A percentile compares a stretch with the other conserved stretches of the same genome.
Conservation (phyloP, 306 rosid genomes). For the Cicer judaicum region DNA sequence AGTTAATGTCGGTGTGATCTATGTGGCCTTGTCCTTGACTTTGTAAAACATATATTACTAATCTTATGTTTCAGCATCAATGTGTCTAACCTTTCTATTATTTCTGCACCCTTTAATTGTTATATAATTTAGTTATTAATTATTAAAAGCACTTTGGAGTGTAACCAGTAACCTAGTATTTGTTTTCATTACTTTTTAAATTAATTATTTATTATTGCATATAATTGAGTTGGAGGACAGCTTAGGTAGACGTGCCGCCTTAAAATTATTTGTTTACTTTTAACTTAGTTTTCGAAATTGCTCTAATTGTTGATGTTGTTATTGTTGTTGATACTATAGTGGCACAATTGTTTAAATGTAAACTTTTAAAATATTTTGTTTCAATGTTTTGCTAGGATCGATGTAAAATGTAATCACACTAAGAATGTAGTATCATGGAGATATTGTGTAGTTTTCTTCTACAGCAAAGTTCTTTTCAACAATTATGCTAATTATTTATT, state of each 20-base stretch:
- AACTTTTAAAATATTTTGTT: too few species aligned
- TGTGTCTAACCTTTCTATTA: conserved; percentile 51
- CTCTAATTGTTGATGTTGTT: too few species aligned
- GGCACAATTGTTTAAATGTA: too few species aligned
- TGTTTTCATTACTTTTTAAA: conserved; percentile 17
- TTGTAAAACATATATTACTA: conserved; percentile 52
- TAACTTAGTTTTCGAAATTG: too few species aligned
- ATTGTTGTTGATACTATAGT: too few species aligned
- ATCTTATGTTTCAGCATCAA: conserved; percentile 46
- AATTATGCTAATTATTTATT: too few species aligned
- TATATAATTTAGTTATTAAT: not conserved
- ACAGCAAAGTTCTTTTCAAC: too few species aligned
- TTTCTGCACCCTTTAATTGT: conserved; percentile 49
- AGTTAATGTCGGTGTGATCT: conserved; percentile 67
- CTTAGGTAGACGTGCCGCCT: conserved; percentile 32
- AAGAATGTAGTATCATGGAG: too few species aligned
- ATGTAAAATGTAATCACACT: too few species aligned
- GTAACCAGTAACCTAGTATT: conserved; percentile 44
- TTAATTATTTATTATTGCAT: conserved; percentile 32
- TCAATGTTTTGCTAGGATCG: too few species aligned
- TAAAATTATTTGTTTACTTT: not conserved
- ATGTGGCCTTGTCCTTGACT: conserved; percentile 40
- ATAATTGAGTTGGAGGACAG: conserved; percentile 42
- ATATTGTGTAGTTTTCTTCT: too few species aligned
- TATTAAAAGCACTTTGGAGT: conserved; percentile 42